These are phyloP conservation scores for Asterochloris sp. DNA, from an alignment of 139 green algal species.

Conservation along the genomic window DNA sequence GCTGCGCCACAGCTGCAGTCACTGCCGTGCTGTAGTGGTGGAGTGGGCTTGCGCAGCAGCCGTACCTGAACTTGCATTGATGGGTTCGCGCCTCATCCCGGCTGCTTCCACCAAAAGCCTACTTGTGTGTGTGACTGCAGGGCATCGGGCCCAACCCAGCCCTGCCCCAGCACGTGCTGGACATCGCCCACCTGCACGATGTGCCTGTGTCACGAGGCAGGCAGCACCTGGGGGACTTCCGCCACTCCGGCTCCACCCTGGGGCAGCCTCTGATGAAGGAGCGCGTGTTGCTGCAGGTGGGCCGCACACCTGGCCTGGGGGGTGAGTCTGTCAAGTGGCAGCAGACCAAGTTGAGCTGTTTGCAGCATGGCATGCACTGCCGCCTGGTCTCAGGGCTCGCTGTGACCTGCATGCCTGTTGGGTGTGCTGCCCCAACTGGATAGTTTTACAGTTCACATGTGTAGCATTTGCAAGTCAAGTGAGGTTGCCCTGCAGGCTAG, in stretches of 20 bases:
- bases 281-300: constrained; percentile 40
- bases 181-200: background rate
- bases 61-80: too few species aligned
- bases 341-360: background rate
- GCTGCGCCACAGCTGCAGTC: too few species aligned
- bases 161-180: constrained; percentile 18
- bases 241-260: constrained; percentile 12
- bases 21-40: too few species aligned
- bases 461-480: too few species aligned
- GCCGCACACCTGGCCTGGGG: background rate
- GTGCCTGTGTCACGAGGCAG: constrained; percentile 5
- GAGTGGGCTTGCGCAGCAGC: too few species aligned
- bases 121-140: background rate
- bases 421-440: background rate
- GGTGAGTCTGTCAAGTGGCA: too few species aligned
- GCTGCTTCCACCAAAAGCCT: too few species aligned
- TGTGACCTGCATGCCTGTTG: background rate
- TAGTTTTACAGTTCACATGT: too few species aligned
- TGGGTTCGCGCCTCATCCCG: too few species aligned
- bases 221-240: constrained; percentile 27
- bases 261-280: constrained; percentile 42
- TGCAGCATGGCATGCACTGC: background rate
- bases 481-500: constrained; percentile 41
- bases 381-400: background rate
- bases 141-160: background rate